Percentiles rank a stretch among this genome's conserved stretches.
phyloP scores from a whole-genome alignment of 768 basidiomycete species.

The Tricholoma furcatifolium region DNA sequence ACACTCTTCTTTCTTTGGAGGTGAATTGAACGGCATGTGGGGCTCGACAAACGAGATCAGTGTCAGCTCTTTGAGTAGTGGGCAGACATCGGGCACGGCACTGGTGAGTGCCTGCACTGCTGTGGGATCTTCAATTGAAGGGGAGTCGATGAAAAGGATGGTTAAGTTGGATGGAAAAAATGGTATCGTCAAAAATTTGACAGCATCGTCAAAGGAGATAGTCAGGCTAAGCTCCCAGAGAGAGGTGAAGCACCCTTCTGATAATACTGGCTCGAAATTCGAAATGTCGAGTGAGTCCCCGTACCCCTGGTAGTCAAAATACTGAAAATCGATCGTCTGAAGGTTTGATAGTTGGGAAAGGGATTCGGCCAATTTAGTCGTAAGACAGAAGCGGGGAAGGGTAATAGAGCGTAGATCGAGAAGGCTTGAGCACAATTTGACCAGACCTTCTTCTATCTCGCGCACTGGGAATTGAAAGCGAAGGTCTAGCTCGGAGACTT shows the following conservation, averaged over 20 bases:
- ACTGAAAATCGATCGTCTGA: slow-evolving; percentile 51
- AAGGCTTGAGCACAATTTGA: slow-evolving; percentile 19
- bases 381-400: slow-evolving; percentile 52
- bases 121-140: slow-evolving; percentile 40
- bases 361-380: slow-evolving; percentile 42
- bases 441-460: slow-evolving; percentile 31
- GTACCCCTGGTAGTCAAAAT: slow-evolving; percentile 43
- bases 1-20: slow-evolving; percentile 18
- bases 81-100: slow-evolving; percentile 47
- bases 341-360: slow-evolving; percentile 45
- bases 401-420: slow-evolving; percentile 45
- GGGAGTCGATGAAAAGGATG: slow-evolving; percentile 51
- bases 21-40: slow-evolving; percentile 1
- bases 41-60: slow-evolving; percentile 34
- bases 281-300: slow-evolving; percentile 44
- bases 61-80: slow-evolving; percentile 42
- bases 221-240: slow-evolving; percentile 53
- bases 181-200: slow-evolving; percentile 39
- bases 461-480: slow-evolving; percentile 38
- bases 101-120: slow-evolving; percentile 41
- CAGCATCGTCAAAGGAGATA: slow-evolving; percentile 40
- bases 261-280: slow-evolving; percentile 41
- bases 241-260: slow-evolving; percentile 50
- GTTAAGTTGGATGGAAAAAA: slow-evolving; percentile 51
- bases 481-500: slow-evolving; percentile 46